A percentile compares a stretch with the other conserved stretches of the same genome.
Evolutionary conservation across 2,329 filamentous ascomycete species (phyloP).

Genomic region (Botryotinia calthae): DNA sequence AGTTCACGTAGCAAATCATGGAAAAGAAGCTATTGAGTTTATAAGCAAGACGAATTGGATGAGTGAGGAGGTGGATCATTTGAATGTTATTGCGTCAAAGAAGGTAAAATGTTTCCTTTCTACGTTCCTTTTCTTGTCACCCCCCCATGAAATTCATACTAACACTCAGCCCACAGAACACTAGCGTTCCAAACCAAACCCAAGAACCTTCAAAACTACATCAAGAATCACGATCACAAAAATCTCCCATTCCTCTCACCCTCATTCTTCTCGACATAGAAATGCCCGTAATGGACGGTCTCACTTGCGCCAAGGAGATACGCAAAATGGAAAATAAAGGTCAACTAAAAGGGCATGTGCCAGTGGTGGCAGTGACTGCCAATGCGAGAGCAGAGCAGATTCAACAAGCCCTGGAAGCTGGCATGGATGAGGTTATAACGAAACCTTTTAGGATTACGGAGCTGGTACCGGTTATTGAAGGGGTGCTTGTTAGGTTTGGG

Average conservation of each 20-base stretch:
- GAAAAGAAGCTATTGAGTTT: constrained; percentile 52
- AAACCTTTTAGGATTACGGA: constrained; percentile 59
- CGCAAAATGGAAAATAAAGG: constrained; percentile 62
- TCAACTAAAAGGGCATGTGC: constrained; percentile 59
- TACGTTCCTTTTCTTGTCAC: background rate
- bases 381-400: constrained; percentile 74
- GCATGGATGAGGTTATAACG: constrained; percentile 74
- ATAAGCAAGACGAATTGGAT: constrained; percentile 29
- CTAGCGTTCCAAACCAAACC: background rate
- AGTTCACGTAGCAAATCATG: constrained; percentile 54
- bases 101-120: constrained; percentile 26
- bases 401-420: constrained; percentile 64
- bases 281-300: constrained; percentile 80
- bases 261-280: constrained; percentile 76
- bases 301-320: constrained; percentile 68
- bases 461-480: constrained; percentile 3
- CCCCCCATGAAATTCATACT: background rate
- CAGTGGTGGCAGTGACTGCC: constrained; percentile 73
- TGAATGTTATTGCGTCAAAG: constrained; percentile 49
- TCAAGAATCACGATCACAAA: background rate
- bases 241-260: background rate
- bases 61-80: constrained; percentile 43
- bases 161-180: background rate
- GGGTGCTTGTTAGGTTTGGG: background rate
- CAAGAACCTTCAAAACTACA: background rate